Evolutionary conservation across 2,329 filamentous ascomycete species (phyloP).

Genomic region (Salinomyces thailandicus): DNA sequence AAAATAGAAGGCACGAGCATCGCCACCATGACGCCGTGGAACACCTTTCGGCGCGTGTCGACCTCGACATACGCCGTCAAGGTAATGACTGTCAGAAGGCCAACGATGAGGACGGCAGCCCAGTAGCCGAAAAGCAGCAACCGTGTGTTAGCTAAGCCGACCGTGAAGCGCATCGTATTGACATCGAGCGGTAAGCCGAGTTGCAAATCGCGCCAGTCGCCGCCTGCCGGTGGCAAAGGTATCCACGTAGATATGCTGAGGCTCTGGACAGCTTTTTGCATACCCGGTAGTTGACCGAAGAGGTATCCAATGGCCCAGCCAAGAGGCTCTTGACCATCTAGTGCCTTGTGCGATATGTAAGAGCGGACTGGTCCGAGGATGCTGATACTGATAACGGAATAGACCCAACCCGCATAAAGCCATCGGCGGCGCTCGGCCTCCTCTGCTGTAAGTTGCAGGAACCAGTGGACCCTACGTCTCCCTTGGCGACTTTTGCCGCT

Average conservation of each 20-base stretch:
- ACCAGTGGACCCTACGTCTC: conserved; percentile 47
- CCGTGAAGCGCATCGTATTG: conserved; percentile 49
- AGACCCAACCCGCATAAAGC: conserved; percentile 72
- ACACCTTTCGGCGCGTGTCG: conserved; percentile 90
- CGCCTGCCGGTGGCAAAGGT: conserved; percentile 48
- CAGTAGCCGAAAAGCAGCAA: conserved; percentile 68
- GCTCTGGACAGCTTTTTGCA: conserved; percentile 61
- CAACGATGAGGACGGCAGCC: conserved; percentile 54
- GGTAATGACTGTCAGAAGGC: conserved; percentile 63
- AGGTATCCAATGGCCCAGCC: conserved; percentile 90
- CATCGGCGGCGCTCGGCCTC: conserved; percentile 72
- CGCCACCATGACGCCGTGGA: conserved; percentile 95
- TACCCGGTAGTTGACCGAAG: conserved; percentile 62
- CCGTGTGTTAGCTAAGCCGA: conserved; percentile 74
- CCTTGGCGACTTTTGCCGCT: too few relatives aligned
- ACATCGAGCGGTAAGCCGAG: conserved; percentile 40
- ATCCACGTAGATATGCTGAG: conserved; percentile 66
- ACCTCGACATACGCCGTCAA: conserved; percentile 81
- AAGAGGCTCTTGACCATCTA: conserved; percentile 67
- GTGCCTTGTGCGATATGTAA: conserved; percentile 56
- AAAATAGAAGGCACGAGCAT: conserved; percentile 86
- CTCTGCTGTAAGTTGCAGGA: conserved; percentile 66
- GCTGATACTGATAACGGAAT: conserved; percentile 53
- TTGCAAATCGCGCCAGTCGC: conserved; percentile 7
- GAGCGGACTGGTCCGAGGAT: conserved; percentile 61